Base-by-base conservation (phyloP, 1,284 basidiomycete genomes). In the Naganishia liquefaciens region DNA sequence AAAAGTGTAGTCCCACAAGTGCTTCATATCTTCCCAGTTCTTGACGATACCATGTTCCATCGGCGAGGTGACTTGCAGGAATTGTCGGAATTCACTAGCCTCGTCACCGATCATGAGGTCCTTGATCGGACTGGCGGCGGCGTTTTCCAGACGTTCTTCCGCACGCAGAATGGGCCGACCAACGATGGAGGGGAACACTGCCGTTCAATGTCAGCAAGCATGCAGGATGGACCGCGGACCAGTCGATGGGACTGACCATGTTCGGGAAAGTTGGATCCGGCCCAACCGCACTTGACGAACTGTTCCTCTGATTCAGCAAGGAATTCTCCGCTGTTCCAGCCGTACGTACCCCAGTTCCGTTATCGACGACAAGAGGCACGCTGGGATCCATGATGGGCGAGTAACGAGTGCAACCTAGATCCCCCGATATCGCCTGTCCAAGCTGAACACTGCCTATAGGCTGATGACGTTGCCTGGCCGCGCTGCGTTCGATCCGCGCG, bases 1-100 rank as follows among this genome's bases (percentile, higher is more conserved):
- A 78, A 99, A 99, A 2, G 95, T 99, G 78, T 99, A 98, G 80
- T 99, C 88, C 96, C 95, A 99, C 15, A 99, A 83, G 74, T 93
- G 87, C 75, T 89, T 88, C 96, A 99, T 99, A 80, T 99, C 96
- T 74, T 93, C 91, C 93, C 95, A 99, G 81, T 99, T 96, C 74
- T 90, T 89, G 63, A 99, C 88, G 78, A 99, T 96, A 64, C 96
- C 96, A 80, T 99, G 96, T 78, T 99, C 96, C 91, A 99, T 94
- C 2, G 96, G 95, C 74, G 99, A 95, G 1, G 92, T 90, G 63
- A 99, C 85, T 80, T 99, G 95, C 33, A 99, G 86, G 81, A 91
- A 98, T 75, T 91, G 95, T 54, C 95, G 88, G 77, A 93, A 89
- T 79, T 89, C 86, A 49, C 91, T 92, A 28, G 96, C 96, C 77